Evolutionary conservation across 495 filamentous ascomycete genomes (phyloP), one percentile per base, ranked within the genome.

Genomic region (Talaromyces ruber): DNA sequence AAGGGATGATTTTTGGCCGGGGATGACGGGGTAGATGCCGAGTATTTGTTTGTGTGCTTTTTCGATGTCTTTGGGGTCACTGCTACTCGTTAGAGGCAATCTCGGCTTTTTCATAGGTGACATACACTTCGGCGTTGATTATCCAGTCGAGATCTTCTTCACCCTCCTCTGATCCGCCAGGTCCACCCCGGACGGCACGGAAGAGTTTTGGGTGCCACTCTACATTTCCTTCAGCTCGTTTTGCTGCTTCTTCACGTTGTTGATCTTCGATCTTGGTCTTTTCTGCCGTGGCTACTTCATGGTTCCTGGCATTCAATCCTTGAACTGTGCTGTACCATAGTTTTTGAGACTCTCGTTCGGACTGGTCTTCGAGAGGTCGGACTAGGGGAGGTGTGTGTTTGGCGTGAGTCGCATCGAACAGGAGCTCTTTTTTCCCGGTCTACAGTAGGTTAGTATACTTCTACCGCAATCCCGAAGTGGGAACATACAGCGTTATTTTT

Each of bases 121-220:
- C 18, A 21, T 76, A 97, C 91, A 98, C 85, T 63, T 88, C 78
- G 12, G 95, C 88, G 70, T 92, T 88, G 67, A 99, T 88, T 67
- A 98, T 91, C 90, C 91, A 99, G 72, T 99, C 95, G 24, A 99
- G 78, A 62, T 89, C 88, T 64, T 87, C 86, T 67, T 96, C 91
- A 18, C 92, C 93, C 66, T 95, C 93, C 56, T 91, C 90, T 6
- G 80, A 66, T 14, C 87, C 88, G 43, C 84, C 85, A 18, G 86
- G 86, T 3, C 90, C 91, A 32, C 87, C 88, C 28, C 83, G 81
- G 9, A 95, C 86, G 59, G 69, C 70, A 63, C 91, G 82, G 80
- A 99, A 99, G 18, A 97, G 82, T 61, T 82, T 82, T 7, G 94
- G 93, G 58, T 84, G 86, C 95, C 95, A 99, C 63, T 96, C 92